Base-by-base conservation (phyloP, 306 rosid genomes). In the Prunus armeniaca region DNA sequence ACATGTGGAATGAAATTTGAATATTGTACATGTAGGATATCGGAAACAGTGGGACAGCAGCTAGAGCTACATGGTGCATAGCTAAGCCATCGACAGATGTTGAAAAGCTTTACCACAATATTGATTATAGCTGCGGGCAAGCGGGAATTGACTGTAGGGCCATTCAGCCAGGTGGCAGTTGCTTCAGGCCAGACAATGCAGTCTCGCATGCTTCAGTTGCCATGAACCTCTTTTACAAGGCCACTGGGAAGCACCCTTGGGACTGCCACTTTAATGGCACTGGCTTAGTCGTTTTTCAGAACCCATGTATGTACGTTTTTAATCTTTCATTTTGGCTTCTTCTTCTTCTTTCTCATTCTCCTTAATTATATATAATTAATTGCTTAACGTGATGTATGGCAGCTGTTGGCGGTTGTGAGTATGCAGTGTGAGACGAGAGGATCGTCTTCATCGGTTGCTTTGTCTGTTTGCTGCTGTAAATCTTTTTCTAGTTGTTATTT, bases 201-300 rank as follows among this genome's bases (percentile, higher is more conserved):
- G 27, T 25, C 27, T 25, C 27, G 5, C 58, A 62, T 61, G 78
- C 80, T 47, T 77, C 81, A 19, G 38, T 77, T 47, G 69, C 70
- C 6, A 77, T 69, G 70, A 69, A 77, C 60, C 76, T 77, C 69
- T 77, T 69, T 9, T 47, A 69, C 51, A 60, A 17, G 70, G 51
- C 76, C 9, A 52, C 81, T 4, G 64, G 76, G 47, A 77, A 77
- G 54, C 68, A 77, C 52, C 60, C 51, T 47, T 77, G 75, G 81
- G 65, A 60, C 69, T 69, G 75, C 52, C 81, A 77, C 47, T 77
- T 77, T 22, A 20, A 69, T 57, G 75, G 75, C 73, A 69, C 81
- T 0, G 54, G 45, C 65, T 64, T 77, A 63, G 22, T 77, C 45
- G 25, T 69, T 55, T 32, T n/a, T 15, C 63, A 57, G 54, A 61